These are phyloP conservation scores for Leptoxyphium fumago DNA, from an alignment of 2,329 filamentous ascomycete genomes.

Conservation along the genomic window DNA sequence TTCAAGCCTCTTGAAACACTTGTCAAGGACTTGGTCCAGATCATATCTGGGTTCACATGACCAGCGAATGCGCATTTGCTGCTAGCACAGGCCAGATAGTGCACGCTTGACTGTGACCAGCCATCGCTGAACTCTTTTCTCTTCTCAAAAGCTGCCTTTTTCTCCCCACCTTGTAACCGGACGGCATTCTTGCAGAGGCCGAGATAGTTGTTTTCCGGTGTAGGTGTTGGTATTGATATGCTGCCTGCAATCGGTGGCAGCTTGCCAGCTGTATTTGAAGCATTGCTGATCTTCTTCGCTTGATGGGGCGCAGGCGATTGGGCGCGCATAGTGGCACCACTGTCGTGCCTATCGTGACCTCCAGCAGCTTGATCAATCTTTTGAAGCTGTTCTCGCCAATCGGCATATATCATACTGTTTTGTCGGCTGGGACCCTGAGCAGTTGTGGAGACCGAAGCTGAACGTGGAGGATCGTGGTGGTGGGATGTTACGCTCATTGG, in stretches of 20 bases:
- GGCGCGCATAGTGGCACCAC: background rate
- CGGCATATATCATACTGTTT: background rate
- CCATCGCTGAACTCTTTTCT: constrained; percentile 10
- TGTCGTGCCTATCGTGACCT: background rate
- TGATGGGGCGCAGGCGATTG: constrained; percentile 1
- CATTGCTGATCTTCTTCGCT: background rate
- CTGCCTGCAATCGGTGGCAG: constrained; percentile 3
- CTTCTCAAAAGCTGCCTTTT: constrained; percentile 16
- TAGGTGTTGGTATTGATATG: constrained; percentile 12
- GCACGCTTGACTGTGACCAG: constrained; percentile 11
- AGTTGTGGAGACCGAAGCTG: background rate
- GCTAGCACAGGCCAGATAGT: constrained; percentile 24
- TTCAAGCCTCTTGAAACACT: constrained; percentile 21
- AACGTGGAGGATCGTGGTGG: constrained; percentile 3
- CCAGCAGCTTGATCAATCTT: constrained; percentile 1
- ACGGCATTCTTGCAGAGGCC: constrained; percentile 34
- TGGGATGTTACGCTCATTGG: constrained; percentile 2
- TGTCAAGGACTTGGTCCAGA: constrained; percentile 14
- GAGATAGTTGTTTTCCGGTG: constrained; percentile 19
- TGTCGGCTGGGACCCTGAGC: background rate
- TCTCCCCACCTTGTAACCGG: constrained; percentile 23
- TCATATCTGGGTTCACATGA: constrained; percentile 11
- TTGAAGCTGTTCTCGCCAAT: background rate
- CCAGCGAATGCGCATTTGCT: constrained; percentile 31
- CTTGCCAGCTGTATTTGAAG: background rate